Base-by-base conservation (phyloP, 2,329 filamentous ascomycete genomes). In the Colletotrichum lindemuthianum region DNA sequence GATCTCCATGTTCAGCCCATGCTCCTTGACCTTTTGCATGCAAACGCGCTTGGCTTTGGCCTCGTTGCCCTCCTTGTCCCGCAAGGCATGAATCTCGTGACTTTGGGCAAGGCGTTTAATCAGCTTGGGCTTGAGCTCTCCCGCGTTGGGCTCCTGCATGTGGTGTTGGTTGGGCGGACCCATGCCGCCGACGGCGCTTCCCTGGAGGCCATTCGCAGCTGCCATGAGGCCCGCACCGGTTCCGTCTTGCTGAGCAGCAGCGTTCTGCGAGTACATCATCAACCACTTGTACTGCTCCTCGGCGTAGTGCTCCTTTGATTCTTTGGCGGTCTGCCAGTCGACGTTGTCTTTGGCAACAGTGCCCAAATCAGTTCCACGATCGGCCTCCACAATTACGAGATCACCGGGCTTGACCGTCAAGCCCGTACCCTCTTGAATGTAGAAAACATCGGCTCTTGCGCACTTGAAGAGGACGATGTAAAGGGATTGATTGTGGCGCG, bases 261-360 rank as follows among this genome's bases (percentile, higher is more conserved):
- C 92, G 73, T 88, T 92, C 75, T 93, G 90, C 1, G 93, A 97
- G 77, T 97, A 99, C 92, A 98, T 96, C 91, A 98, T 97, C 57
- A 99, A 85, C 92, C 95, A 98, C 73, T 93, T 94, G 80, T 97
- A 97, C 76, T 99, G 96, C 75, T 98, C 93, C 75, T 97, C 93
- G 2, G 92, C 92, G 69, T 95, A 96, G 70, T 96, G 90, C 71
- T 96, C 92, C 76, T 97, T 97, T 69, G 93, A 81, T 51, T 96
- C 91, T 72, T 96, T 94, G 8, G 96, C 96, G 55, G 90, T 88
- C 69, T 93, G 90, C 85, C 93, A 93, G 67, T 93, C 92, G 43
- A 98, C 89, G 71, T 96, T 94, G 68, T 93, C 92, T 70, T 92
- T 89, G 56, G 92, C 91, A 34, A 99, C 95, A 33, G 95, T 97